A percentile compares a stretch with the other conserved stretches of the same genome.
Evolutionary conservation across 2,329 filamentous ascomycete genomes (phyloP).

Genomic region (Apiospora sp.): DNA sequence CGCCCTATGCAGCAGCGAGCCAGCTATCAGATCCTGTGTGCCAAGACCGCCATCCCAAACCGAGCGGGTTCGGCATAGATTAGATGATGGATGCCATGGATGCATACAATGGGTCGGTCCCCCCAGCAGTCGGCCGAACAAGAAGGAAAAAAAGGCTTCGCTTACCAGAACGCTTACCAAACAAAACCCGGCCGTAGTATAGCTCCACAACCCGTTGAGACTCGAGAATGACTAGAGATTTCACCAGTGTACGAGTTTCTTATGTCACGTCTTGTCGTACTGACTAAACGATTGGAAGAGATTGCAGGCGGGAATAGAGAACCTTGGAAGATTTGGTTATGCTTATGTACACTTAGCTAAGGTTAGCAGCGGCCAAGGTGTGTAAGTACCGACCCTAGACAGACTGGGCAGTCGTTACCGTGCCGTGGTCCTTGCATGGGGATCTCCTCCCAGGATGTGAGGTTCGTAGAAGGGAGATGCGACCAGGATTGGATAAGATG

Average conservation of each 20-base stretch:
- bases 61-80: conserved; percentile 15
- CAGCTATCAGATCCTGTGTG: not conserved
- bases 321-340: not conserved
- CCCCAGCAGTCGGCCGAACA: not conserved
- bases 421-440: not conserved
- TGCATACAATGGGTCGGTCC: no score
- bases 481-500: not conserved
- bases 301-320: not conserved
- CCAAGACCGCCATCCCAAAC: conserved; percentile 11
- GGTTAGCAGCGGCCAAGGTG: no score
- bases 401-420: not conserved
- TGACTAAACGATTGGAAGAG: conserved; percentile 13
- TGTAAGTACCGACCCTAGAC: not conserved
- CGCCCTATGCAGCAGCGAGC: not conserved
- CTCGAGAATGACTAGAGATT: not conserved
- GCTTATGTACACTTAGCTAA: not conserved
- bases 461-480: not conserved
- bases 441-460: not conserved
- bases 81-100: conserved; percentile 14
- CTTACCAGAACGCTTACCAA: conserved; percentile 9
- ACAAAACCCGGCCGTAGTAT: not conserved
- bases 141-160: not conserved
- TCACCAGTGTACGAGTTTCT: not conserved
- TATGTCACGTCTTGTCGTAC: conserved; percentile 1
- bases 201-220: not conserved